Evolutionary conservation across 1,139 yeast species (phyloP), one percentile per base, ranked within the genome.

Genomic region (Geotrichum fermentans): DNA sequence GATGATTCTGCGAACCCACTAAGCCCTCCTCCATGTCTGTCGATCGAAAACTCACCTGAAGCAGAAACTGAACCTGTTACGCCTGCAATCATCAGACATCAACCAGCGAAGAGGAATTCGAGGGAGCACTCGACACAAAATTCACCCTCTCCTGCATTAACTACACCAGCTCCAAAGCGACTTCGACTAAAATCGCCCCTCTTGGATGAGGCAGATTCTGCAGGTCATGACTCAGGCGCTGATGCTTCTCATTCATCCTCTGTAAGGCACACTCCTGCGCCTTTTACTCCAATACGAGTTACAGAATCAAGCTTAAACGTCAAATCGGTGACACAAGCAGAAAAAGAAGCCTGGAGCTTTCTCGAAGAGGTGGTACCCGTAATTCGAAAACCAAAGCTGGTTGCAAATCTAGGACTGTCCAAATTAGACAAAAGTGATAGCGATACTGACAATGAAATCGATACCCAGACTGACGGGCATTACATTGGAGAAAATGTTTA

Each of bases 281-380:
- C 17, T n/a, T n/a, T n/a, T 22, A 20, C 46, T 4, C 34, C 40
- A 10, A 11, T 11, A 2, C n/a, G 40, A 10, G 13, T 7, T 5
- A 26, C 26, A 14, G 40, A 39, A 18, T n/a, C 51, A 20, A 39
- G 35, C 13, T 20, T 43, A 5, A 40, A 39, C 33, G 34, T 48
- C 10, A 37, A 39, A 7, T 22, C 30, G n/a, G 42, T 48, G 21
- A 33, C 49, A 3, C 47, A 44, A 40, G 45, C 48, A 14, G 52
- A 49, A 21, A 44, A 36, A 30, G 49, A 49, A 28, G 28, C 45
- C 10, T 49, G 52, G 52, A 40, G 43, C 18, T 49, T 49, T 37
- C 33, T 49, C 20, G 45, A 49, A n/a, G 41, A 40, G 8, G 37
- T 39, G 13, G 42, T 43, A 7, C 48, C 45, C 3, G 48, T 41